A percentile compares a stretch with the other conserved stretches of the same genome.
Evolutionary conservation across 2,329 filamentous ascomycete species (phyloP).

Genomic region (Paraphaeosphaeria sporulosa): DNA sequence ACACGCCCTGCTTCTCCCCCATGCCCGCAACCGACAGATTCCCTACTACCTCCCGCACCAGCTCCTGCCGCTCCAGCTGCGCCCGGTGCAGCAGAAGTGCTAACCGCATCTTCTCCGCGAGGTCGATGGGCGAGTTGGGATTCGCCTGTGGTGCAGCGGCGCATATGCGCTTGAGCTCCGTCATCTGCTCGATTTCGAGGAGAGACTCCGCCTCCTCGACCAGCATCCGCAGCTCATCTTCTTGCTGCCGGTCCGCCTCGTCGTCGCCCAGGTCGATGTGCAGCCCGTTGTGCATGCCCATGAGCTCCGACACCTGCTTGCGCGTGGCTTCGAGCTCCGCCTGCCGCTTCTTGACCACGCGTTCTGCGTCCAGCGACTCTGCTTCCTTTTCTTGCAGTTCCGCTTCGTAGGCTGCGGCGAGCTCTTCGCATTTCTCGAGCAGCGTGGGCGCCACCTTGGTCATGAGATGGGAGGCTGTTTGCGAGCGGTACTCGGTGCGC

Average conservation of each 20-base stretch:
- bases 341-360: constrained; percentile 66
- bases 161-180: constrained; percentile 46
- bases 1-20: constrained; percentile 76
- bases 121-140: constrained; percentile 51
- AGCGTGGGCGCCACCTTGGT: constrained; percentile 66
- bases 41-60: constrained; percentile 73
- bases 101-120: constrained; percentile 62
- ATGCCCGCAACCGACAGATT: constrained; percentile 74
- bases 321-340: constrained; percentile 69
- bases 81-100: constrained; percentile 65
- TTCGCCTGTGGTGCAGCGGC: constrained; percentile 28
- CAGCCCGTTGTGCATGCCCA: constrained; percentile 38
- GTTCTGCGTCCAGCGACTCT: constrained; percentile 56
- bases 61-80: constrained; percentile 66
- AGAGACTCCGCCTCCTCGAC: constrained; percentile 52
- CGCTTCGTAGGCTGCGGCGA: constrained; percentile 68
- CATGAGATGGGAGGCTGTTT: constrained; percentile 66
- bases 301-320: constrained; percentile 65
- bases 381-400: constrained; percentile 76
- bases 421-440: constrained; percentile 54
- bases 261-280: constrained; percentile 47
- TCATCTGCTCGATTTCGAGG: constrained; percentile 54
- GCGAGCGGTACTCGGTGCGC: constrained; percentile 47
- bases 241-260: constrained; percentile 40
- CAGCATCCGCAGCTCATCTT: constrained; percentile 47